These are phyloP conservation scores for Fusarium nurragi DNA, from an alignment of 2,329 filamentous ascomycete genomes.

Conservation along the genomic window DNA sequence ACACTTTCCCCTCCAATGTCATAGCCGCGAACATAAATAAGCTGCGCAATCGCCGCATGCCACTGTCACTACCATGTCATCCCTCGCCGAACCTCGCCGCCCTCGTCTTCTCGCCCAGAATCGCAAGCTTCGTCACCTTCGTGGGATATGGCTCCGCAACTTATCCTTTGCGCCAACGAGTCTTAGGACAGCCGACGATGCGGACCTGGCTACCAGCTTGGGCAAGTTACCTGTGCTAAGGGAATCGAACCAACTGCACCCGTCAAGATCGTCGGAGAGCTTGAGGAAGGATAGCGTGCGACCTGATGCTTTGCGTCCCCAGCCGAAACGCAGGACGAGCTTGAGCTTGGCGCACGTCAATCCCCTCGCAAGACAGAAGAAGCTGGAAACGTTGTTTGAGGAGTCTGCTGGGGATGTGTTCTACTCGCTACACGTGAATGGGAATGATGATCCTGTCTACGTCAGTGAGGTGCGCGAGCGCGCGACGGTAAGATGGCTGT, in stretches of 20 bases:
- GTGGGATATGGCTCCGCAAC: slow-evolving; percentile 88
- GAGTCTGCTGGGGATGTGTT: slow-evolving; percentile 85
- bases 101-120: slow-evolving; percentile 75
- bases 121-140: slow-evolving; percentile 86
- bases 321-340: slow-evolving; percentile 57
- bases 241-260: slow-evolving; percentile 60
- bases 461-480: slow-evolving; percentile 83
- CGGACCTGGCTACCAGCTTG: slow-evolving; percentile 74
- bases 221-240: slow-evolving; percentile 68
- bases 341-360: slow-evolving; percentile 58
- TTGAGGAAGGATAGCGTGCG: slow-evolving; percentile 50
- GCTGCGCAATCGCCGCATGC: slow-evolving; percentile 39
- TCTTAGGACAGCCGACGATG: slow-evolving; percentile 80
- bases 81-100: slow-evolving; percentile 52
- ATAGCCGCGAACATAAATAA: slow-evolving; percentile 14
- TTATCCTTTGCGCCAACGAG: slow-evolving; percentile 71
- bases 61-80: slow-evolving; percentile 45
- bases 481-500: slow-evolving; percentile 66
- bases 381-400: slow-evolving; percentile 76
- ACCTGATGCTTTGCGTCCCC: slow-evolving; percentile 52
- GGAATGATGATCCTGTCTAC: slow-evolving; percentile 79
- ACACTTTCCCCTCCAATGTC: slow-evolving; percentile 24
- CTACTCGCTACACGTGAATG: slow-evolving; percentile 81
- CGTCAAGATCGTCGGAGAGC: slow-evolving; percentile 65
- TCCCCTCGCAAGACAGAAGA: slow-evolving; percentile 71